Evolutionary conservation across 2,329 filamentous ascomycete species (phyloP).

Genomic region (Fusarium sp.): DNA sequence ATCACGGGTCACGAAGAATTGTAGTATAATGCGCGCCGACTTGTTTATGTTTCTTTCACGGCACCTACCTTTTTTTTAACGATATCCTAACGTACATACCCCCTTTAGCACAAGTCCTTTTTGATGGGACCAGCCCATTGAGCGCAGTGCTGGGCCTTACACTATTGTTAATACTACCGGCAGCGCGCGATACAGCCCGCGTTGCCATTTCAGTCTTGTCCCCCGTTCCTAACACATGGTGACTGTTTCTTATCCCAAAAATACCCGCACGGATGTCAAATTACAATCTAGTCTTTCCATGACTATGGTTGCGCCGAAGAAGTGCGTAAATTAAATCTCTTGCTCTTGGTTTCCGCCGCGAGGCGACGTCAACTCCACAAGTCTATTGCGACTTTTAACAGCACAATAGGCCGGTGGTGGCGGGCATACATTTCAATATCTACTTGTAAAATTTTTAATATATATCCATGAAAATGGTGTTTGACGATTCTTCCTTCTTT

Average conservation of each 20-base stretch:
- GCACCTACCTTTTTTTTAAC: slow-evolving; percentile 40
- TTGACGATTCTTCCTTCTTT: slow-evolving; percentile 11
- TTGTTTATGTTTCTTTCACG: slow-evolving; percentile 32
- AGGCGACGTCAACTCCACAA: slow-evolving; percentile 44
- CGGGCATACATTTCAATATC: slow-evolving; percentile 46
- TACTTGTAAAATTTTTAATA: slow-evolving; percentile 8
- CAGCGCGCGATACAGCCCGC: slow-evolving; percentile 32
- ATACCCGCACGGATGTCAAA: slow-evolving; percentile 97
- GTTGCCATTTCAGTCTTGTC: slow-evolving; percentile 32
- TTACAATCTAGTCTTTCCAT: slow-evolving; percentile 89
- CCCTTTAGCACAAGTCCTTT: slow-evolving; percentile 28
- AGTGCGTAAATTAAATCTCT: slow-evolving; percentile 83
- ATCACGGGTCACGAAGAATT: slow-evolving; percentile 53
- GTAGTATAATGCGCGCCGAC: slow-evolving; percentile 42
- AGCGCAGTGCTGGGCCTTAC: slow-evolving; percentile 35
- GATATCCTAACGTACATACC: slow-evolving; percentile 50
- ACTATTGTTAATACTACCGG: slow-evolving; percentile 46
- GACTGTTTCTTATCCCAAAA: slow-evolving; percentile 3
- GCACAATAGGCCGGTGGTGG: slow-evolving; percentile 40
- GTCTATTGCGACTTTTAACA: slow-evolving; percentile 22
- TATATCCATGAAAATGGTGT: slow-evolving; percentile 14
- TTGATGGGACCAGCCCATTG: slow-evolving; percentile 21
- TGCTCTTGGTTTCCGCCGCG: slow-evolving; percentile 48
- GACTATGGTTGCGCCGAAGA: slow-evolving; percentile 98
- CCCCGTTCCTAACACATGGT: slow-evolving; percentile 7